A percentile compares a stretch with the other conserved stretches of the same genome.
Conservation (phyloP, 306 rosid genomes). For the Medicago ruthenica region DNA sequence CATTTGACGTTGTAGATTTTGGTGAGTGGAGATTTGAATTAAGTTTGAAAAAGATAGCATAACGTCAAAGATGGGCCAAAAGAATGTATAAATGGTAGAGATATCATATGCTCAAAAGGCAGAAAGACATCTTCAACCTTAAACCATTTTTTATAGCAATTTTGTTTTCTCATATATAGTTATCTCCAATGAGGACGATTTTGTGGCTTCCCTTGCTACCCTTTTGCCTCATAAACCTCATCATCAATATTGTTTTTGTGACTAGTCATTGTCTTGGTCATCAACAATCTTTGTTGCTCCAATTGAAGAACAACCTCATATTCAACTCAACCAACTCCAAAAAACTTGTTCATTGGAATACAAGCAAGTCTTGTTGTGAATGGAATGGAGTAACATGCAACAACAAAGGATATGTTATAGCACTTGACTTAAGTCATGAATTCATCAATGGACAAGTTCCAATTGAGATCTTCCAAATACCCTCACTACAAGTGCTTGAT, state of each 20-base stretch:
- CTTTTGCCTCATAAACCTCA: background rate
- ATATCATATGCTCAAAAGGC: background rate
- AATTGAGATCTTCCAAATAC: constrained; percentile 3
- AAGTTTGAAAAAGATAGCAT: background rate
- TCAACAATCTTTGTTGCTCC: constrained; percentile 17
- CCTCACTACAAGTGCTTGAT: constrained; percentile 29
- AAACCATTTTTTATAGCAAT: background rate
- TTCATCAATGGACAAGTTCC: background rate
- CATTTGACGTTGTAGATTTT: background rate
- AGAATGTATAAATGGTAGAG: background rate
- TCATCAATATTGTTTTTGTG: background rate
- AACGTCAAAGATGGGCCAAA: background rate
- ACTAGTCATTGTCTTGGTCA: background rate
- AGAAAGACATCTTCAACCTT: background rate
- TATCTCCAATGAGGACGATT: background rate
- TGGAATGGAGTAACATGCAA: constrained; percentile 13
- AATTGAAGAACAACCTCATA: background rate
- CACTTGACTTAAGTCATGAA: constrained; percentile 9
- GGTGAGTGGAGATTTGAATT: background rate
- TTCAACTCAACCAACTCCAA: constrained; percentile 1
- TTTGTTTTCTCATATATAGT: background rate
- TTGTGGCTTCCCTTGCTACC: background rate
- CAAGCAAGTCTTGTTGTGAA: background rate
- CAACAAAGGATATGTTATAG: constrained; percentile 4
- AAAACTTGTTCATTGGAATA: constrained; percentile 2